A percentile compares a stretch with the other conserved stretches of the same genome.
Conservation (phyloP, 257 asterid species). For the Salvia miltiorrhiza region DNA sequence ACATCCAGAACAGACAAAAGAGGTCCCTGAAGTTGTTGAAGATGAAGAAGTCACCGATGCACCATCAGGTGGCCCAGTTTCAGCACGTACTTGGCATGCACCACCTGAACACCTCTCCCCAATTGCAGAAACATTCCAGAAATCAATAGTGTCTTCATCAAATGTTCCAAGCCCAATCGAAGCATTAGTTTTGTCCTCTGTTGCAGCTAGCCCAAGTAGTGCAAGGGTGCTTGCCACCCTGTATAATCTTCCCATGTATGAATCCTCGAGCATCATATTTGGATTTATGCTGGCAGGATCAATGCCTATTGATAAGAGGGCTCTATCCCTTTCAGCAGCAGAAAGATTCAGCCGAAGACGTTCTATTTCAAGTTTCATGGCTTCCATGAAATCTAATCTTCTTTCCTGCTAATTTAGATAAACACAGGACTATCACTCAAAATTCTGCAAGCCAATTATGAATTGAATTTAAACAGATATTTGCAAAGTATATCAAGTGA, state of each 20-base stretch:
- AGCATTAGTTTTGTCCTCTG: constrained; percentile 81
- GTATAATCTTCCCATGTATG: constrained; percentile 66
- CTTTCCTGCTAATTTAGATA: constrained; percentile 53
- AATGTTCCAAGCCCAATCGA: constrained; percentile 74
- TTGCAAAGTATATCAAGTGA: constrained; percentile 1
- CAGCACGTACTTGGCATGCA: constrained; percentile 69
- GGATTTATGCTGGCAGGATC: constrained; percentile 97
- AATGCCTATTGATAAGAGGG: constrained; percentile 79
- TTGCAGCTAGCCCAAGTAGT: constrained; percentile 74
- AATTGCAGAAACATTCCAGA: constrained; percentile 78
- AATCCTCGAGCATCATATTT: constrained; percentile 66
- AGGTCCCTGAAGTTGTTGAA: constrained; percentile 37
- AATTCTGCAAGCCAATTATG: constrained; percentile 14
- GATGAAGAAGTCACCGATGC: constrained; percentile 37
- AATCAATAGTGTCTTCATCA: constrained; percentile 59
- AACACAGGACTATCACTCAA: constrained; percentile 16
- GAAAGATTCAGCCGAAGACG: constrained; percentile 79
- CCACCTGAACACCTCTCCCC: constrained; percentile 75
- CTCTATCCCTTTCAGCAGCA: constrained; percentile 96
- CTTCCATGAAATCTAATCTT: constrained; percentile 66
- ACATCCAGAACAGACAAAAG: constrained; percentile 68
- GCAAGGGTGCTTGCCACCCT: constrained; percentile 67
- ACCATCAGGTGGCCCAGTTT: constrained; percentile 47
- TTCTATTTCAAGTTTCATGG: constrained; percentile 91
- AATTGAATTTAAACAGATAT: not conserved